phyloP scores from a whole-genome alignment of 768 basidiomycete genomes.

The Mycena vitilis region DNA sequence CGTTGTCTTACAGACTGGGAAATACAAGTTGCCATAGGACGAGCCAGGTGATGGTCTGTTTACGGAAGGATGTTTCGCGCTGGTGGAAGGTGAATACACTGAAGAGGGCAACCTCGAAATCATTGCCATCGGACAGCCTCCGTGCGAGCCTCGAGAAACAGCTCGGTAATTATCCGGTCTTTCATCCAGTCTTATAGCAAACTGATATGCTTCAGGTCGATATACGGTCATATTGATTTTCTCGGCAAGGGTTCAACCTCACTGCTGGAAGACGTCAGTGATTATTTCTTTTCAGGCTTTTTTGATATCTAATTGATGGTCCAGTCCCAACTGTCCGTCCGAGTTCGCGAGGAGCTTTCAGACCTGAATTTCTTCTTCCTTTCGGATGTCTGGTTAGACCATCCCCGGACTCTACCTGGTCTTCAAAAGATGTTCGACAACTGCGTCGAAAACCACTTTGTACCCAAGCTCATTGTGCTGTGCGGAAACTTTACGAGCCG shows the following conservation, averaged over 20 bases:
- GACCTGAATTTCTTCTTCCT: conserved; percentile 92
- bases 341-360: conserved; percentile 74
- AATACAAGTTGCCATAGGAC: conserved; percentile 57
- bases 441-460: conserved; percentile 86
- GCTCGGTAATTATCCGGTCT: conserved; percentile 65
- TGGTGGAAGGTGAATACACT: conserved; percentile 97
- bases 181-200: neutral
- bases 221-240: conserved; percentile 97
- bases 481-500: conserved; percentile 96
- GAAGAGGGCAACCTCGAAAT: conserved; percentile 90
- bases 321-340: conserved; percentile 70
- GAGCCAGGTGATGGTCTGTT: conserved; percentile 96
- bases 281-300: neutral
- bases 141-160: conserved; percentile 89
- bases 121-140: conserved; percentile 96
- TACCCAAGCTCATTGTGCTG: conserved; percentile 89
- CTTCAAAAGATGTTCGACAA: conserved; percentile 90
- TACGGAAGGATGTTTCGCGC: conserved; percentile 94
- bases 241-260: conserved; percentile 95
- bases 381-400: conserved; percentile 97
- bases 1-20: conserved; percentile 33
- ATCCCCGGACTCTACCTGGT: conserved; percentile 82
- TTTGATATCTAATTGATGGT: conserved; percentile 1
- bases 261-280: conserved; percentile 86
- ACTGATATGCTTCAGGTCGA: conserved; percentile 63